These are phyloP conservation scores for Psilocybe subaeruginosa DNA, from an alignment of 768 basidiomycete genomes.

Conservation along the genomic window DNA sequence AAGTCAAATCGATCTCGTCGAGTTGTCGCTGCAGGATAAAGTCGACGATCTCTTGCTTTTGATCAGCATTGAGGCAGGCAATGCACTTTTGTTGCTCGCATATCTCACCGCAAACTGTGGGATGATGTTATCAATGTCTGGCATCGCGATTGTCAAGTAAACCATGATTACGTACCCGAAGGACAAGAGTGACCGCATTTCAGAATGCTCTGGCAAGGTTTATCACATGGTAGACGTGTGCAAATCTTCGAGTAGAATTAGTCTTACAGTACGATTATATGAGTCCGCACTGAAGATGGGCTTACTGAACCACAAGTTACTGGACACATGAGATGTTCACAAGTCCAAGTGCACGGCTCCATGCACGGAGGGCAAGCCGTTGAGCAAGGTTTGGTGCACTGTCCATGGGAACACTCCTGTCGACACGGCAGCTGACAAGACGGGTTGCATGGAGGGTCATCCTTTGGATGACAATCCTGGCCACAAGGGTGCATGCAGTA, in stretches of 20 bases:
- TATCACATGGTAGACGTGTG: conserved; percentile 64
- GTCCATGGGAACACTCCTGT: conserved; percentile 58
- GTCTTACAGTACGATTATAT: not conserved
- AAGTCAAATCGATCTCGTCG: conserved; percentile 45
- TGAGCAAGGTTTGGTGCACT: conserved; percentile 51
- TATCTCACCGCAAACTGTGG: conserved; percentile 68
- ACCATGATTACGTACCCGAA: conserved; percentile 47
- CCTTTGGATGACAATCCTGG: conserved; percentile 43
- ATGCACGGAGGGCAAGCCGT: conserved; percentile 63
- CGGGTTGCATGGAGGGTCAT: conserved; percentile 46
- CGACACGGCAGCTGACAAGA: conserved; percentile 51
- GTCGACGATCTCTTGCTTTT: conserved; percentile 54
- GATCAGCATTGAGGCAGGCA: conserved; percentile 43
- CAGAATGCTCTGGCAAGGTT: conserved; percentile 48
- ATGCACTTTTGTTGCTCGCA: conserved; percentile 60
- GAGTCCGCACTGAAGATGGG: conserved; percentile 4
- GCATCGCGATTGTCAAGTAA: not conserved
- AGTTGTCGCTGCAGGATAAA: conserved; percentile 54
- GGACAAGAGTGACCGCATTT: conserved; percentile 68
- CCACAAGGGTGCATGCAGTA: conserved; percentile 61
- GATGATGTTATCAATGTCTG: not conserved
- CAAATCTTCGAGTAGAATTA: conserved; percentile 49
- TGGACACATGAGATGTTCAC: conserved; percentile 56
- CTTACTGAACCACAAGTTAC: conserved; percentile 73
- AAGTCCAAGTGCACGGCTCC: conserved; percentile 63